phyloP scores from a whole-genome alignment of 345 rosid species.

The Brassica rapa region DNA sequence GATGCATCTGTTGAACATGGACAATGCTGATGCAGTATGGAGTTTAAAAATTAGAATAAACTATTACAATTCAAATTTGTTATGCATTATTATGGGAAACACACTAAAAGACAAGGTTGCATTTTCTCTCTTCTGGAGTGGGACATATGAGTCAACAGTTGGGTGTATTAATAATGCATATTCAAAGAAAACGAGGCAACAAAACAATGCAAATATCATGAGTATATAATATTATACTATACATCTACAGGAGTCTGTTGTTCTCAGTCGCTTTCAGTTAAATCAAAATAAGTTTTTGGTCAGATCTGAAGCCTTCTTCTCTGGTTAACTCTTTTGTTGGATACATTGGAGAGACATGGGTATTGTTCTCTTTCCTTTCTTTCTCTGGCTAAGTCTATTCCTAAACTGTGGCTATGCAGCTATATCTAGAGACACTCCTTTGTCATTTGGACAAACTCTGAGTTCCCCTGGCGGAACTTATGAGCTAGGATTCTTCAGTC shows the following conservation, averaged over 20 bases:
- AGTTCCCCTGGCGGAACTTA: conserved; percentile 27
- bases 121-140: neutral
- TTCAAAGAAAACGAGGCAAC: neutral
- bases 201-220: neutral
- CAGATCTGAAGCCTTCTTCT: conserved; percentile 12
- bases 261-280: neutral
- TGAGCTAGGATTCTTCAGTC: conserved; percentile 38
- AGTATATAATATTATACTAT: neutral
- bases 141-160: neutral
- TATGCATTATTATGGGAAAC: neutral
- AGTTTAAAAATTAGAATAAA: neutral
- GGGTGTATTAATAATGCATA: neutral
- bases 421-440: conserved; percentile 8
- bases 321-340: neutral
- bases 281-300: neutral
- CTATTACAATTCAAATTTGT: neutral
- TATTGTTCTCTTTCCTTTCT: neutral
- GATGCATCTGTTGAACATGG: neutral
- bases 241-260: neutral
- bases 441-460: conserved; percentile 17
- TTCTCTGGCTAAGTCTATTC: conserved; percentile 8
- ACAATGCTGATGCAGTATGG: neutral
- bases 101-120: neutral
- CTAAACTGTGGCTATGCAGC: conserved; percentile 1
- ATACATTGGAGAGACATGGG: neutral